These are phyloP conservation scores for Geotrichum reessii DNA, from an alignment of 1,139 yeast species.

Conservation along the genomic window DNA sequence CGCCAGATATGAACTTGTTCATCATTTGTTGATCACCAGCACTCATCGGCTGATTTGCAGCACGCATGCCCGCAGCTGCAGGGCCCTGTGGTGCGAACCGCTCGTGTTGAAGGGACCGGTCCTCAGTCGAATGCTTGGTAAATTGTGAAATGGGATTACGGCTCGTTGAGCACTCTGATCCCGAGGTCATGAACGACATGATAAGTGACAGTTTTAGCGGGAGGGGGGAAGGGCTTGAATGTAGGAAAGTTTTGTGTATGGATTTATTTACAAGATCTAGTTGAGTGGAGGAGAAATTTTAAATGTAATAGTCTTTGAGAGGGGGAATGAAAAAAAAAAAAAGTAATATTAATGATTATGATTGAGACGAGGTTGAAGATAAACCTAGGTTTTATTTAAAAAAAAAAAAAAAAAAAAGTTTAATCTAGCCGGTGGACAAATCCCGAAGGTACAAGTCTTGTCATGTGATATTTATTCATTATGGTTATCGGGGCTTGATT, in stretches of 20 bases:
- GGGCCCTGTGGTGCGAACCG: conserved; percentile 30
- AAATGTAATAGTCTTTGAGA: too few species aligned
- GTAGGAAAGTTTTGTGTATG: not conserved
- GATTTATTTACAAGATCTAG: not conserved
- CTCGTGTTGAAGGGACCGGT: conserved; percentile 57
- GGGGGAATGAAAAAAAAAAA: too few species aligned
- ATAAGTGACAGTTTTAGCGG: not conserved
- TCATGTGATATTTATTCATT: too few species aligned
- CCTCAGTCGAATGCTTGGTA: conserved; percentile 60
- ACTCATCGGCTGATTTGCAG: conserved; percentile 36
- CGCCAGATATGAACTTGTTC: conserved; percentile 47
- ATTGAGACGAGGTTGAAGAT: too few species aligned
- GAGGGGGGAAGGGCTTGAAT: not conserved
- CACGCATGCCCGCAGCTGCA: conserved; percentile 30
- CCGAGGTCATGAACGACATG: conserved; percentile 44
- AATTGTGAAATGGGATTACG: conserved; percentile 81
- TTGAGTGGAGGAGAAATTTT: not conserved
- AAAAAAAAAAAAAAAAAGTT: too few species aligned
- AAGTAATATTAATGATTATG: too few species aligned
- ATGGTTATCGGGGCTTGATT: too few species aligned
- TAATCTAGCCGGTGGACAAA: too few species aligned
- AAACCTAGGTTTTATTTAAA: too few species aligned
- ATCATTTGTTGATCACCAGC: conserved; percentile 43
- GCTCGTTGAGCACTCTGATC: conserved; percentile 78
- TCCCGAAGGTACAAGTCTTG: too few species aligned